These are phyloP conservation scores for Spathaspora sp. DNA, from an alignment of 1,139 yeast genomes.

Conservation along the genomic window DNA sequence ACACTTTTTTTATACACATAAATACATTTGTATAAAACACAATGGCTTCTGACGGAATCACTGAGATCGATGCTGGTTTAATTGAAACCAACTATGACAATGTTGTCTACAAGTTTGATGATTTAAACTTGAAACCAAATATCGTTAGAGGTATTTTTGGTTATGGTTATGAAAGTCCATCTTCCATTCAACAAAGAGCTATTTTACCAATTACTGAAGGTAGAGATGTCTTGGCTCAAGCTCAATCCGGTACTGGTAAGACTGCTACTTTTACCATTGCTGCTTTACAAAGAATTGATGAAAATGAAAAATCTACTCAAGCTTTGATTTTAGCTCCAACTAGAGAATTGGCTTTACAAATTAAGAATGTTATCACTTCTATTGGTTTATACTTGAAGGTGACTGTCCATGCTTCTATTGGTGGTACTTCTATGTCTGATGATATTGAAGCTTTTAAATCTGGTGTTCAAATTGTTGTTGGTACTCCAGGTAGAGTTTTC, in stretches of 20 bases:
- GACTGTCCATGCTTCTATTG: constrained; percentile 96
- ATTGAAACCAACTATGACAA: constrained; percentile 98
- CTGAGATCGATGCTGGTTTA: constrained; percentile 79
- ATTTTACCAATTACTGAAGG: constrained; percentile 95
- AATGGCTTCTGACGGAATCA: constrained; percentile 56
- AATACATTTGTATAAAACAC: constrained; percentile 1
- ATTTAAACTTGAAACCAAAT: constrained; percentile 76
- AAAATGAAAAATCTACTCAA: constrained; percentile 73
- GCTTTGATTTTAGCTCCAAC: constrained; percentile 98
- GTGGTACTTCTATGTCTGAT: constrained; percentile 92
- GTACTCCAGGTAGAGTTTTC: constrained; percentile 98
- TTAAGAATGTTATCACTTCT: constrained; percentile 92
- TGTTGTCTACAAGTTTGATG: constrained; percentile 87
- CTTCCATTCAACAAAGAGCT: constrained; percentile 98
- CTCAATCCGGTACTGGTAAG: constrained; percentile 99
- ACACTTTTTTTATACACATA: neutral
- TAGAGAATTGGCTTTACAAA: constrained; percentile 97
- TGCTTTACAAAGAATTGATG: constrained; percentile 91
- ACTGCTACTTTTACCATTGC: constrained; percentile 98
- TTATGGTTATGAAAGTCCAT: constrained; percentile 97
- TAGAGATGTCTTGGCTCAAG: constrained; percentile 97
- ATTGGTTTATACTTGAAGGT: constrained; percentile 93
- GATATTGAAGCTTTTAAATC: constrained; percentile 90
- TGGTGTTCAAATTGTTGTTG: constrained; percentile 96
- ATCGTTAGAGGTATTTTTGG: constrained; percentile 90